Conservation (phyloP, 768 basidiomycete species). For the Lactifluus volemus region DNA sequence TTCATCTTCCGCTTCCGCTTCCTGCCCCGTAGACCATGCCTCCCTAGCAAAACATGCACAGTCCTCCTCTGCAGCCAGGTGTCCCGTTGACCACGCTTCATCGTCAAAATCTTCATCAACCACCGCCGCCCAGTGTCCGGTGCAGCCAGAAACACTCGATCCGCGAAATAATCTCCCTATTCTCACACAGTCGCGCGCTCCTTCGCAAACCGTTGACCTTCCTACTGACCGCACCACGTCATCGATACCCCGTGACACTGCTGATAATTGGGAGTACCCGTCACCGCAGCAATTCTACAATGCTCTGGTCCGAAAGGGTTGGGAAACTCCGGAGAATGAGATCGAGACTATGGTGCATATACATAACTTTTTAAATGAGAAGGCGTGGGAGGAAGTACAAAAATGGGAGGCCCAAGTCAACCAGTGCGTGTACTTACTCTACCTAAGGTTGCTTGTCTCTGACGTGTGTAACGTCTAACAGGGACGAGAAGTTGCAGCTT, state of each 20-base stretch:
- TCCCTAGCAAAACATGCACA: conserved; percentile 12
- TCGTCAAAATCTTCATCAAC: conserved; percentile 4
- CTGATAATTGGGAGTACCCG: conserved; percentile 84
- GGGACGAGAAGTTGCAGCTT: conserved; percentile 62
- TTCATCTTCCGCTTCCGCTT: conserved; percentile 16
- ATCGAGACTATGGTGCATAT: conserved; percentile 97
- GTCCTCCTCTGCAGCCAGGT: conserved; percentile 25
- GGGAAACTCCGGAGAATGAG: conserved; percentile 95
- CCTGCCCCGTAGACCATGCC: conserved; percentile 18
- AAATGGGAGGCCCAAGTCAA: conserved; percentile 78
- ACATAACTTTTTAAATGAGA: conserved; percentile 96
- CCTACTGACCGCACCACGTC: conserved; percentile 71
- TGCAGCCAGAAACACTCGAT: conserved; percentile 54
- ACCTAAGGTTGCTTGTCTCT: neutral
- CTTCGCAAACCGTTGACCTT: conserved; percentile 47
- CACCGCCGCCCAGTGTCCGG: conserved; percentile 46
- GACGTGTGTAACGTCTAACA: conserved; percentile 24
- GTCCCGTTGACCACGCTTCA: conserved; percentile 32
- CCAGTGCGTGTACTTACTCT: conserved; percentile 37
- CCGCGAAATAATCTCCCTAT: conserved; percentile 80
- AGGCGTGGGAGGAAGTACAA: conserved; percentile 91
- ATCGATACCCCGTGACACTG: conserved; percentile 69
- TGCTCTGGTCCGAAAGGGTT: conserved; percentile 90
- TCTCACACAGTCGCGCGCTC: conserved; percentile 61
- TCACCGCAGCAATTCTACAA: conserved; percentile 98